phyloP scores from a whole-genome alignment of 2,329 filamentous ascomycete genomes.

The Scedosporium aurantiacum region DNA sequence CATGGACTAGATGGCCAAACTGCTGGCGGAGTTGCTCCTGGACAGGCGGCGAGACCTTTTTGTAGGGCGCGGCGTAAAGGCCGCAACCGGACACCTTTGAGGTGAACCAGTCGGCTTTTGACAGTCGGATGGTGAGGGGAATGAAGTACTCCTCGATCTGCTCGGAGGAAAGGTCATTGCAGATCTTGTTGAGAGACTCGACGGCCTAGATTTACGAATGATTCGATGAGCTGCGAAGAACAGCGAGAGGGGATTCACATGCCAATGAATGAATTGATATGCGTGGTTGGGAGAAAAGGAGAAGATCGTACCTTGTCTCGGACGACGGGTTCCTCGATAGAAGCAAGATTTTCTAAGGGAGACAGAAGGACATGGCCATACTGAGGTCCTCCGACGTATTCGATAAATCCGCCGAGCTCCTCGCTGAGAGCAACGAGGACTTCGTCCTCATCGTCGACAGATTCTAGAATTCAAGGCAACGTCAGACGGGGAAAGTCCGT shows the following conservation, averaged over 20 bases:
- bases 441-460: slow-evolving; percentile 97
- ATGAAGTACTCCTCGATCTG: slow-evolving; percentile 98
- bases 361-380: slow-evolving; percentile 94
- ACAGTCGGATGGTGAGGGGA: slow-evolving; percentile 85
- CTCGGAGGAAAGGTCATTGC: slow-evolving; percentile 75
- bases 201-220: slow-evolving; percentile 56
- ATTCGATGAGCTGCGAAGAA: neutral
- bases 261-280: neutral
- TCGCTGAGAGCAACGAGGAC: slow-evolving; percentile 94
- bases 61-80: slow-evolving; percentile 87
- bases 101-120: slow-evolving; percentile 99
- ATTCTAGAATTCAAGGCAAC: slow-evolving; percentile 53
- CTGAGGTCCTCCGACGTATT: slow-evolving; percentile 91
- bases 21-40: slow-evolving; percentile 88
- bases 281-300: neutral
- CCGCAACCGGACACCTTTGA: slow-evolving; percentile 98
- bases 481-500: slow-evolving; percentile 7
- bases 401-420: slow-evolving; percentile 91
- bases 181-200: slow-evolving; percentile 99
- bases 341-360: slow-evolving; percentile 92
- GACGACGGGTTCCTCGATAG: slow-evolving; percentile 95
- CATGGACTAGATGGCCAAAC: slow-evolving; percentile 86
- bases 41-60: slow-evolving; percentile 73
- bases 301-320: slow-evolving; percentile 71
- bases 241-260: slow-evolving; percentile 1